phyloP scores from a whole-genome alignment of 2,329 filamentous ascomycete genomes.

The Pestalotiopsis sp. region DNA sequence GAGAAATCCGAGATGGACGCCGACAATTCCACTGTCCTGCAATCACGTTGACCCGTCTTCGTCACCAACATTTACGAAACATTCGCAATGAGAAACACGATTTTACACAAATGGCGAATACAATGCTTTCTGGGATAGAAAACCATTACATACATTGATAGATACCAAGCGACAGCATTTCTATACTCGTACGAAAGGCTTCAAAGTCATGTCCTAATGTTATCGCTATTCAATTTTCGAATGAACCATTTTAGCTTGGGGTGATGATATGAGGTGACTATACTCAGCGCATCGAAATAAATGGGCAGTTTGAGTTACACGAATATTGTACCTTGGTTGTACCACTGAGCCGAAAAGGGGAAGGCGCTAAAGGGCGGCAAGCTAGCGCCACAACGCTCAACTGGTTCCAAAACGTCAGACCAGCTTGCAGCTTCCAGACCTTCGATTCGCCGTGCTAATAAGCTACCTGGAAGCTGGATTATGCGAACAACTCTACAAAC shows the following conservation, averaged over 20 bases:
- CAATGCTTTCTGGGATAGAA: neutral
- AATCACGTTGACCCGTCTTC: neutral
- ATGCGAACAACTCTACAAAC: neutral
- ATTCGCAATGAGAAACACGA: neutral
- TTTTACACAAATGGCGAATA: neutral
- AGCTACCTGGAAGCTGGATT: neutral
- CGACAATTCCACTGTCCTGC: neutral
- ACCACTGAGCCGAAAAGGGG: neutral
- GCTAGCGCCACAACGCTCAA: neutral
- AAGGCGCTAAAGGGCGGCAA: neutral
- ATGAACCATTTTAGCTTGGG: too few relatives aligned
- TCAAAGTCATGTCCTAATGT: too few relatives aligned
- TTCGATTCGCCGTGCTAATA: neutral
- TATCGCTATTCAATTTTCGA: too few relatives aligned
- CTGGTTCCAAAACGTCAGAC: neutral
- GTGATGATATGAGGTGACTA: too few relatives aligned
- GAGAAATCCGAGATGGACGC: neutral
- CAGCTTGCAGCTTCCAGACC: constrained; percentile 4
- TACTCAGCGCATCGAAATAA: too few relatives aligned
- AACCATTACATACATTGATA: neutral
- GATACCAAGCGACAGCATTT: neutral
- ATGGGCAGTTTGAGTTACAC: neutral
- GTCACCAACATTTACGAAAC: neutral
- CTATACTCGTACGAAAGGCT: too few relatives aligned
- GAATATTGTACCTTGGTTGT: neutral